Conservation (phyloP, 352 stramenopile species). For the Globisporangium rhizosaccharum region DNA sequence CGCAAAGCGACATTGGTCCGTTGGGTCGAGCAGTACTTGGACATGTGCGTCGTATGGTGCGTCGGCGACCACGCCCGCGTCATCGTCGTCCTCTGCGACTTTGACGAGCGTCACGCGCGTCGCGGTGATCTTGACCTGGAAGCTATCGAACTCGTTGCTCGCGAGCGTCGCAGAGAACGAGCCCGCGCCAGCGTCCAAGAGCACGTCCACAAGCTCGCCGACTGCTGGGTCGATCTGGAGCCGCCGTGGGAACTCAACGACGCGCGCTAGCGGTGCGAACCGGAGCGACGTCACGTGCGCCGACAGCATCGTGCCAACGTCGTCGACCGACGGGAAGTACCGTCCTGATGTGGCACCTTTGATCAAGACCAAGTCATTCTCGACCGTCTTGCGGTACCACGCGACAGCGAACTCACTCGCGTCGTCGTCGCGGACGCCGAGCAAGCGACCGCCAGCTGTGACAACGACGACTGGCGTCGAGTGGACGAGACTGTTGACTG, state of each 20-base stretch:
- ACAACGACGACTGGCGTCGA: slow-evolving; percentile 54
- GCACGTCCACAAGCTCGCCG: slow-evolving; percentile 60
- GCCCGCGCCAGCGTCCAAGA: slow-evolving; percentile 59
- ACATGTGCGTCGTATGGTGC: slow-evolving; percentile 50
- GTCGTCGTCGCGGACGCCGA: slow-evolving; percentile 63
- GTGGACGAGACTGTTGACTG: slow-evolving; percentile 24
- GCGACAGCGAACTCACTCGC: slow-evolving; percentile 47
- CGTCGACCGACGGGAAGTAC: slow-evolving; percentile 70
- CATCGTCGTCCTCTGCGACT: slow-evolving; percentile 65
- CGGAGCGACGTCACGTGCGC: slow-evolving; percentile 59
- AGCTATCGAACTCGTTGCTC: slow-evolving; percentile 75
- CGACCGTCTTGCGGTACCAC: slow-evolving; percentile 62
- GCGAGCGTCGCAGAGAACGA: slow-evolving; percentile 77
- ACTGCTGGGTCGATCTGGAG: slow-evolving; percentile 60
- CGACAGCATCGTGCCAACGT: slow-evolving; percentile 51
- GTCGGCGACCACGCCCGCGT: slow-evolving; percentile 54
- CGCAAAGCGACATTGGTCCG: slow-evolving; percentile 57
- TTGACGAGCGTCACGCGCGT: slow-evolving; percentile 56
- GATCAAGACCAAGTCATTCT: slow-evolving; percentile 60
- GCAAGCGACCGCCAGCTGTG: slow-evolving; percentile 36
- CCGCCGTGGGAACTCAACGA: slow-evolving; percentile 43
- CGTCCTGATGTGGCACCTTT: slow-evolving; percentile 44
- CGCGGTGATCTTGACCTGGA: slow-evolving; percentile 71
- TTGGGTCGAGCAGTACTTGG: slow-evolving; percentile 68
- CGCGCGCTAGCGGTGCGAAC: slow-evolving; percentile 47